Evolutionary conservation across 148 eudicot species (phyloP), one percentile per base, ranked within the genome.

Genomic region (Pharnaceum exiguum): DNA sequence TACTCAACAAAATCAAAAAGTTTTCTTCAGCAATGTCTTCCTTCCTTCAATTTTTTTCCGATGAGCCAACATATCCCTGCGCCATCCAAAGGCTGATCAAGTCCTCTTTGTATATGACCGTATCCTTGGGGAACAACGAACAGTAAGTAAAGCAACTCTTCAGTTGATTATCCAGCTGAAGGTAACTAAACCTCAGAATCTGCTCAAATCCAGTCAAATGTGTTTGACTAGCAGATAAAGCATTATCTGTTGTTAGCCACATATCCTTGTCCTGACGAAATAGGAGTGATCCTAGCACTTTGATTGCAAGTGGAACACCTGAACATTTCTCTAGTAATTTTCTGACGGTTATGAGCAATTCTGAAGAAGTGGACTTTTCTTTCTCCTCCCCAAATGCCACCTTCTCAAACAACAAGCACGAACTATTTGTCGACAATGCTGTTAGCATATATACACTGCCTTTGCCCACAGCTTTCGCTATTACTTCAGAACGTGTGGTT

Each of bases 401-500:
- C 55, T 24, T 62, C 52, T 44, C 24, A 51, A 79, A 57, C 27
- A 79, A 50, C 16, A 33, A n/a, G 65, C 70, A 62, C 1, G 73
- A 53, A 58, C 66, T 53, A 10, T 42, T 62, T 3, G 52, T 62
- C 1, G 72, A 48, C 17, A 79, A 63, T 17, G 58, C 63, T 3
- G 46, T 11, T 51, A 79, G 30, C 16, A 54, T 46, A 24, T 69
- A 59, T 1, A 29, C 0, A 0, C 44, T 17, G 38, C 48, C 29
- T 15, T 69, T 13, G 10, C 78, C 76, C 2, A 62, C 60, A 12
- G 48, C 40, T 5, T 25, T 39, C 21, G 74, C 70, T 10, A 53
- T 65, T 11, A 9, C 13, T 17, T 26, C 59, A 5, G 71, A 69
- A 1, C 84, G 75, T 1, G 80, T 66, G 8, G 81, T 76, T 15